Conservation (phyloP, 306 rosid genomes). For the Cyclanthera cordifolia region DNA sequence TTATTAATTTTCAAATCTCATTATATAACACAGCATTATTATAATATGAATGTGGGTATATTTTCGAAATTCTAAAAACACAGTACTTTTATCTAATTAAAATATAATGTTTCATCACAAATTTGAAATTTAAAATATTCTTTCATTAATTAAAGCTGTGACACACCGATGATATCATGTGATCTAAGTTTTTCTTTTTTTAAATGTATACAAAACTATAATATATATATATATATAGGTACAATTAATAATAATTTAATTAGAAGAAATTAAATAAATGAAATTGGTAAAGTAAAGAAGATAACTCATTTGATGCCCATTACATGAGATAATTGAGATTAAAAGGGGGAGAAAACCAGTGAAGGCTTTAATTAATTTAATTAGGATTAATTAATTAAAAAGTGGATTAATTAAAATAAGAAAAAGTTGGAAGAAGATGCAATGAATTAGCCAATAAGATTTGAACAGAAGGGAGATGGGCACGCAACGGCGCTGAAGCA, state of each 20-base stretch:
- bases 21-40: too few relatives aligned
- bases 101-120: too few relatives aligned
- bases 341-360: background rate
- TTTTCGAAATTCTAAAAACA: too few relatives aligned
- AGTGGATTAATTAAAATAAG: background rate
- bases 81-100: too few relatives aligned
- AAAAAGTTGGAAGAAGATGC: background rate
- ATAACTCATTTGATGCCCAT: background rate
- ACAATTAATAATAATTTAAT: background rate
- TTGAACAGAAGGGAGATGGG: slow-evolving; percentile 23
- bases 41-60: too few relatives aligned
- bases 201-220: background rate
- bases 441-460: slow-evolving; percentile 29
- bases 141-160: background rate
- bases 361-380: background rate
- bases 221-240: too few relatives aligned
- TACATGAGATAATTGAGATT: background rate
- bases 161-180: background rate
- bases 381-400: background rate
- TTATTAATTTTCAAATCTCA: too few relatives aligned
- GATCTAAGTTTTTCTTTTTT: too few relatives aligned
- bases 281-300: background rate
- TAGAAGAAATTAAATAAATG: background rate
- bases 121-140: too few relatives aligned
- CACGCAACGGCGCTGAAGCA: slow-evolving; percentile 51